These are phyloP conservation scores for Nosema muscidifuracis DNA, from an alignment of 371 early-diverging fungal genomes.

Conservation along the genomic window DNA sequence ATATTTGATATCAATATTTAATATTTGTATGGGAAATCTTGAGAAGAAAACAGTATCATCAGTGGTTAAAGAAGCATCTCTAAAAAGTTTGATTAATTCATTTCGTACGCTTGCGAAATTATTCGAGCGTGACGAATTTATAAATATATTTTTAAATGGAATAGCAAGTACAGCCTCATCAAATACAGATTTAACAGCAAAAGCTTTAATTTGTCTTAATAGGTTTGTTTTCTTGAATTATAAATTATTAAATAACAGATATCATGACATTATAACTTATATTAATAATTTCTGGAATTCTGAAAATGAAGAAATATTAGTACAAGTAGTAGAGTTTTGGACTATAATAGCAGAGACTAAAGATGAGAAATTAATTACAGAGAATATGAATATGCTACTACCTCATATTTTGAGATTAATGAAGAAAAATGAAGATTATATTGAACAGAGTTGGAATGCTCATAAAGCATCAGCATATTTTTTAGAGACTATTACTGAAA, in stretches of 20 bases:
- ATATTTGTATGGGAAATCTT: slow-evolving; percentile 19
- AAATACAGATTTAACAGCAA: slow-evolving; percentile 34
- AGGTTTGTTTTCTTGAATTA: slow-evolving; percentile 46
- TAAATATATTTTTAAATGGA: slow-evolving; percentile 26
- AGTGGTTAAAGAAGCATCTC: slow-evolving; percentile 2
- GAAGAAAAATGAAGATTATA: slow-evolving; percentile 46
- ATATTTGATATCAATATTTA: slow-evolving; percentile 4
- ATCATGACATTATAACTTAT: slow-evolving; percentile 16
- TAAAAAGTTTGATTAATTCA: slow-evolving; percentile 27
- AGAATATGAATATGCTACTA: slow-evolving; percentile 27
- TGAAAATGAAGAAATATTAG: slow-evolving; percentile 25
- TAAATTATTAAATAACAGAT: slow-evolving; percentile 17
- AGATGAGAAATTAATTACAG: slow-evolving; percentile 30
- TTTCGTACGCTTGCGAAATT: slow-evolving; percentile 20
- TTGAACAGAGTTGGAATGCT: slow-evolving; percentile 44
- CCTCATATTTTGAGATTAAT: slow-evolving; percentile 23
- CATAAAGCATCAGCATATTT: slow-evolving; percentile 60
- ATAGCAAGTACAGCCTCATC: slow-evolving; percentile 21
- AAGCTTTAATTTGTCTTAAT: slow-evolving; percentile 44
- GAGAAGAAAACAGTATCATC: background rate
- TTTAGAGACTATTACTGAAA: slow-evolving; percentile 35
- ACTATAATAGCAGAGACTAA: slow-evolving; percentile 47
- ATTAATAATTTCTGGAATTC: slow-evolving; percentile 37
- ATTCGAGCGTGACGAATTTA: slow-evolving; percentile 34
- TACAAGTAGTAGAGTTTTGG: slow-evolving; percentile 60